These are phyloP conservation scores for Diaporthe sp. DNA, from an alignment of 2,329 filamentous ascomycete genomes.

Conservation along the genomic window DNA sequence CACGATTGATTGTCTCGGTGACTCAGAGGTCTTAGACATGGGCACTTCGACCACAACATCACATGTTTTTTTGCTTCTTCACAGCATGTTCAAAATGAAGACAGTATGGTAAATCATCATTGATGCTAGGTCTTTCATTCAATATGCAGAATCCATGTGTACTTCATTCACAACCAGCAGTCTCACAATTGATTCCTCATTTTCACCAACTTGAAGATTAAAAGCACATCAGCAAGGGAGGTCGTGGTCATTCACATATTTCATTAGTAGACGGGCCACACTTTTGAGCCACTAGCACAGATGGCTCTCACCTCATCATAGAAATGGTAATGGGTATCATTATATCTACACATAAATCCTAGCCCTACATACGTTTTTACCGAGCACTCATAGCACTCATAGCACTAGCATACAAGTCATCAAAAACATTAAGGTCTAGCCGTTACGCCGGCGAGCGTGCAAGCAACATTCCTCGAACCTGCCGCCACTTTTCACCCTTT, in stretches of 20 bases:
- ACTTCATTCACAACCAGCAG: no score
- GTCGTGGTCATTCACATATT: neutral
- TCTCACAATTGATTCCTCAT: no score
- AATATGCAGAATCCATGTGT: no score
- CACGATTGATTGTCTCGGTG: neutral
- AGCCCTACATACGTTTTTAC: neutral
- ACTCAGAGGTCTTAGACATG: neutral
- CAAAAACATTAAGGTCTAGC: constrained; percentile 29
- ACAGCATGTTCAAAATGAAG: no score
- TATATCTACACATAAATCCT: constrained; percentile 3
- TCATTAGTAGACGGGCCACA: neutral
- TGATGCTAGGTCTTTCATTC: no score
- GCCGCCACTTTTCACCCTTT: neutral
- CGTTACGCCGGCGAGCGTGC: neutral
- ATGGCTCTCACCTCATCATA: neutral
- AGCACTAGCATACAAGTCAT: neutral
- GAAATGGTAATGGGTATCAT: constrained; percentile 29
- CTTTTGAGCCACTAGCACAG: neutral
- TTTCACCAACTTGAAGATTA: neutral
- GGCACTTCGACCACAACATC: neutral
- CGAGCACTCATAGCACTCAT: neutral
- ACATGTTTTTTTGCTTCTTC: neutral
- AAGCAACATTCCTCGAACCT: neutral
- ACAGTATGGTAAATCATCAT: no score
- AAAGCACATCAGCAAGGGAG: neutral